A percentile compares a stretch with the other conserved stretches of the same genome.
Evolutionary conservation across 2,329 filamentous ascomycete genomes (phyloP).

Genomic region (Aspergillus floridensis): DNA sequence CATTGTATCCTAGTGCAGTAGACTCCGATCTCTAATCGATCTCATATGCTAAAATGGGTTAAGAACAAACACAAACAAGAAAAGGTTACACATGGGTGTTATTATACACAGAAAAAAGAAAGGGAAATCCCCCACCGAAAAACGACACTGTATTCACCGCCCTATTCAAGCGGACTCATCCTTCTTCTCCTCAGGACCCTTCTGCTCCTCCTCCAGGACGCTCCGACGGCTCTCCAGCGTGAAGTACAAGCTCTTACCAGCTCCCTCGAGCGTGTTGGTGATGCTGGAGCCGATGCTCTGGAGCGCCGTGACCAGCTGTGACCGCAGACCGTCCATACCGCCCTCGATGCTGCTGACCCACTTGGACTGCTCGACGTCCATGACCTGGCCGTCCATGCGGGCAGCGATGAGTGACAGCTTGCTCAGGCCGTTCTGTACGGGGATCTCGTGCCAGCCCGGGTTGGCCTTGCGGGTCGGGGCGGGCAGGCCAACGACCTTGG

Average conservation of each 20-base stretch:
- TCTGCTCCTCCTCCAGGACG: constrained; percentile 73
- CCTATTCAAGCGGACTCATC: constrained; percentile 29
- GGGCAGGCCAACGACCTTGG: constrained; percentile 69
- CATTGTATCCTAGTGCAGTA: background rate
- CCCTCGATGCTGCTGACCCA: constrained; percentile 77
- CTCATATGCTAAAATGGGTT: constrained; percentile 17
- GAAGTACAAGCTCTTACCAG: constrained; percentile 78
- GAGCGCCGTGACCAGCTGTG: constrained; percentile 76
- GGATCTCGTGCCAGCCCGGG: constrained; percentile 76
- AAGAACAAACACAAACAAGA: constrained; percentile 9
- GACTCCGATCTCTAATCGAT: background rate
- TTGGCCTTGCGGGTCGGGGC: constrained; percentile 72
- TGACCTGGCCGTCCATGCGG: constrained; percentile 78
- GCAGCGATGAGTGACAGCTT: constrained; percentile 87
- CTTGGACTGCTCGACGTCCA: constrained; percentile 69
- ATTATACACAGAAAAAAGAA: constrained; percentile 34
- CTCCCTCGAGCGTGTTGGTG: constrained; percentile 74
- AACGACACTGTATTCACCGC: background rate
- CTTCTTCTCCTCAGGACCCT: constrained; percentile 34
- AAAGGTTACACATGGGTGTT: constrained; percentile 27
- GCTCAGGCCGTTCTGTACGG: constrained; percentile 75
- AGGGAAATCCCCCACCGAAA: background rate
- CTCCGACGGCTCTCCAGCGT: constrained; percentile 78
- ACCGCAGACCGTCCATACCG: constrained; percentile 74
- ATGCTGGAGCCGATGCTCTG: constrained; percentile 76